Evolutionary conservation across 2,329 filamentous ascomycete species (phyloP).

Genomic region (Trichoderma sp.): DNA sequence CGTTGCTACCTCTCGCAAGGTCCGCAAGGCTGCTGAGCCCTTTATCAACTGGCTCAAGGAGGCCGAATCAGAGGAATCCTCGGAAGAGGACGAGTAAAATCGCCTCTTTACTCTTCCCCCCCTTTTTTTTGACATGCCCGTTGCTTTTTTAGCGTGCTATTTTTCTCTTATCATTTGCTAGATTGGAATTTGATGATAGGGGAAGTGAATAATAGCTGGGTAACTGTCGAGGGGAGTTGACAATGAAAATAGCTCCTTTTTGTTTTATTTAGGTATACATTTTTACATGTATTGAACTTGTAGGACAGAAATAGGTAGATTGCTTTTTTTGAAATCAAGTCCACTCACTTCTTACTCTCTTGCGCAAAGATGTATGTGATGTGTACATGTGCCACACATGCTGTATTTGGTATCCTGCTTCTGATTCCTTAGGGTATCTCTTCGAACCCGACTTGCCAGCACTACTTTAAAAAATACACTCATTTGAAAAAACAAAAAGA

Average conservation of each 20-base stretch:
- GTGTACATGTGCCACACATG: neutral
- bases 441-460: neutral
- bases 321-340: conserved; percentile 27
- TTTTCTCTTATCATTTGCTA: neutral
- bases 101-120: neutral
- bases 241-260: neutral
- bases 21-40: conserved; percentile 89
- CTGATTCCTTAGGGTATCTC: neutral
- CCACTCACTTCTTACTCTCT: conserved; percentile 29
- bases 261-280: neutral
- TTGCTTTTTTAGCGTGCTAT: neutral
- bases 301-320: conserved; percentile 24
- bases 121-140: neutral
- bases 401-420: neutral
- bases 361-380: neutral
- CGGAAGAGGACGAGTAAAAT: conserved; percentile 37
- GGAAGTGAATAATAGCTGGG: neutral
- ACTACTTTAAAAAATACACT: neutral
- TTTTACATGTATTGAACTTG: neutral
- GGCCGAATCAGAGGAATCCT: conserved; percentile 75
- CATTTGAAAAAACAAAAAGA: neutral
- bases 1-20: conserved; percentile 84
- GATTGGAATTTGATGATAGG: conserved; percentile 5
- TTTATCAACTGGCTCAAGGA: conserved; percentile 94
- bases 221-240: neutral